A percentile compares a stretch with the other conserved stretches of the same genome.
Evolutionary conservation across 768 basidiomycete genomes (phyloP).

Genomic region (Termitomyces sp.): DNA sequence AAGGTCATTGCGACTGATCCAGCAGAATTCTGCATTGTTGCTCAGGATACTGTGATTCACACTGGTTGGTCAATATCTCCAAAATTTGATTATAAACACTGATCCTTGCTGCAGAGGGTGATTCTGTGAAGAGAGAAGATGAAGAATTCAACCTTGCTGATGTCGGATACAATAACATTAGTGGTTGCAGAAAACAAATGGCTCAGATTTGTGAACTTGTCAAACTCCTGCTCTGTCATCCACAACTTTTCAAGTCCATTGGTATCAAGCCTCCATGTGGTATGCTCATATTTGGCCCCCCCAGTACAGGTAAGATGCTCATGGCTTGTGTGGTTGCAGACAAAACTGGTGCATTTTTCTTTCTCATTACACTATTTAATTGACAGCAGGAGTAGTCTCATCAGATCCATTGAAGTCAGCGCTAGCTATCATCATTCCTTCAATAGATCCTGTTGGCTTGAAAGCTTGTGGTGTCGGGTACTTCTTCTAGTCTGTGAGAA

Average conservation of each 20-base stretch:
- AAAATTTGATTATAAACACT: conserved; percentile 11
- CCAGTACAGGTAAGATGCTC: conserved; percentile 98
- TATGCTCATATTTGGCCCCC: conserved; percentile 97
- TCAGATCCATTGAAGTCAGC: no score
- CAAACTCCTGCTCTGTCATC: conserved; percentile 95
- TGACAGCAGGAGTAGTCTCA: no score
- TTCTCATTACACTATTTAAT: conserved; percentile 67
- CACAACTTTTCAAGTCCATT: conserved; percentile 99
- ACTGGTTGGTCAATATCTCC: conserved; percentile 50
- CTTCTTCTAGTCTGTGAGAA: no score
- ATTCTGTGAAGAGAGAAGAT: conserved; percentile 97
- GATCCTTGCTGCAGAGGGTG: conserved; percentile 66
- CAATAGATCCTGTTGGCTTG: no score
- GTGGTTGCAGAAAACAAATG: conserved; percentile 99
- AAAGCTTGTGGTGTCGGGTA: no score
- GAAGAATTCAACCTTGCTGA: conserved; percentile 95
- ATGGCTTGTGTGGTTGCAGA: conserved; percentile 99
- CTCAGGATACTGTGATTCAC: conserved; percentile 97
- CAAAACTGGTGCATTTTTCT: conserved; percentile 99
- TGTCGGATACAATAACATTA: conserved; percentile 98
- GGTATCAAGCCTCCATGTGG: conserved; percentile 99
- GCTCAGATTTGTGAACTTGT: conserved; percentile 99
- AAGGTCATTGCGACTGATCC: conserved; percentile 98
- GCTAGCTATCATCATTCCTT: no score
- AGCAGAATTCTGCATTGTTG: conserved; percentile 96